Base-by-base conservation (phyloP, 108 stramenopile genomes). In the Skeletonema marinoi region DNA sequence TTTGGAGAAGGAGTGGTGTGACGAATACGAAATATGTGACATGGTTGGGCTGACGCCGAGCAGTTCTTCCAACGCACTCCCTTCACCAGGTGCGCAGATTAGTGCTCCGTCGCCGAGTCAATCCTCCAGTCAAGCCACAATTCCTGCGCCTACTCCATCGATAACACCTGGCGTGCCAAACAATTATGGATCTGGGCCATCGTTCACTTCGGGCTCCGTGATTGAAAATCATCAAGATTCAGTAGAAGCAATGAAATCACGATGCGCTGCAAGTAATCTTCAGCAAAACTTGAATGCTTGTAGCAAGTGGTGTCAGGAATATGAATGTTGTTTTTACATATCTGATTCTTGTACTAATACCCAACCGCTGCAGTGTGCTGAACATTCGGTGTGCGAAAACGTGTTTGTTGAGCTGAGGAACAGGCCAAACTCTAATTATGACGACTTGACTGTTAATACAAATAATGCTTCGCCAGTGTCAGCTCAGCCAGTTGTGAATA, bases 1-100 rank as follows among this genome's bases (percentile, higher is more conserved):
- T 48, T 65, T 65, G 64, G 65, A 74, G 51, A 32, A 74, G 50
- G 64, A 51, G 32, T 74, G 73, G 73, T 74, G 73, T 51, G 35
- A 65, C 38, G 73, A 74, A 35, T 74, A 74, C 38, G 48, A 56
- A 65, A 29, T 46, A 65, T 74, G 73, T 56, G 64, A 32, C 0
- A 32, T 59, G 8, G 64, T 74, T 64, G 73, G 73, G 14, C 48
- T 74, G 16, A 65, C 16, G n/a, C 58, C 66, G 16, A 42, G 25
- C 25, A 48, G 50, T 50, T 21, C 30, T 25, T 33, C 32, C 62
- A 64, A 6, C 10, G 6, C 44, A 46, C 14, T n/a, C 16, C 16
- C 44, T 46, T n/a, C 44, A 46, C 14, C 16, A 46, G 44, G 16
- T 46, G 44, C 16, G 16, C 44, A 46, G 44, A 46, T 51, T 7